A percentile compares a stretch with the other conserved stretches of the same genome.
These are phyloP conservation scores for Lasiosphaeria hispida DNA, from an alignment of 495 filamentous ascomycete species.

Conservation along the genomic window DNA sequence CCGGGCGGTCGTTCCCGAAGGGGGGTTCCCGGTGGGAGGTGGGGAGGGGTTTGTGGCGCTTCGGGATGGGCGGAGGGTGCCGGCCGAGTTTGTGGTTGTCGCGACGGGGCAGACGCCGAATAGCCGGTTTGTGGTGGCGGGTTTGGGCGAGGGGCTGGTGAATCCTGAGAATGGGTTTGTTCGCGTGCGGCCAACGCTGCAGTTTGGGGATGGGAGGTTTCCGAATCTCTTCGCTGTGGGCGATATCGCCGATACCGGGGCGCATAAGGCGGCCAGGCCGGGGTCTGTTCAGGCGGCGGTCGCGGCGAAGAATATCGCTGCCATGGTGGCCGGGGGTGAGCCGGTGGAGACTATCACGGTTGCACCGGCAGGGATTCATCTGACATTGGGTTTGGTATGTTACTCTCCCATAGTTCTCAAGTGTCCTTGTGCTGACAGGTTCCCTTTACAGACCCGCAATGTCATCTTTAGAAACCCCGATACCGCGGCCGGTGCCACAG, in stretches of 20 bases:
- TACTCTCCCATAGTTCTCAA: too few species aligned
- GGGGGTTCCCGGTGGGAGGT: conserved; percentile 27
- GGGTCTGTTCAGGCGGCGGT: conserved; percentile 51
- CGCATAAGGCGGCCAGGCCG: conserved; percentile 54
- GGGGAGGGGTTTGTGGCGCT: conserved; percentile 15
- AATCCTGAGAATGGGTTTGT: conserved; percentile 48
- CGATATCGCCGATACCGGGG: conserved; percentile 58
- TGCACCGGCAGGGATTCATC: conserved; percentile 44
- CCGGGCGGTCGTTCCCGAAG: conserved; percentile 19
- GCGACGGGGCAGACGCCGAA: conserved; percentile 51
- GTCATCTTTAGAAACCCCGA: conserved; percentile 52
- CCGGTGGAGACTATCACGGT: conserved; percentile 33
- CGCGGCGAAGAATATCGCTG: conserved; percentile 54
- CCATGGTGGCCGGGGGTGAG: conserved; percentile 36
- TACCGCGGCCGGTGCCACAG: conserved; percentile 40
- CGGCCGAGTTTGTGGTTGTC: conserved; percentile 21
- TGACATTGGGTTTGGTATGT: conserved; percentile 54
- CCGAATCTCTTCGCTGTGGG: conserved; percentile 53
- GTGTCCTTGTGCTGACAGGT: conserved; percentile 9
- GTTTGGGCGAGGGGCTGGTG: conserved; percentile 37
- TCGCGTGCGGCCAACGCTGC: conserved; percentile 53
- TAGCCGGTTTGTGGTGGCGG: conserved; percentile 42
- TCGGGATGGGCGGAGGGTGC: conserved; percentile 9
- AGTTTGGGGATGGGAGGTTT: conserved; percentile 41
- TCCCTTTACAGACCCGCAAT: conserved; percentile 40